A percentile compares a stretch with the other conserved stretches of the same genome.
Conservation (phyloP, 306 rosid genomes). For the Hippophae tibetana region DNA sequence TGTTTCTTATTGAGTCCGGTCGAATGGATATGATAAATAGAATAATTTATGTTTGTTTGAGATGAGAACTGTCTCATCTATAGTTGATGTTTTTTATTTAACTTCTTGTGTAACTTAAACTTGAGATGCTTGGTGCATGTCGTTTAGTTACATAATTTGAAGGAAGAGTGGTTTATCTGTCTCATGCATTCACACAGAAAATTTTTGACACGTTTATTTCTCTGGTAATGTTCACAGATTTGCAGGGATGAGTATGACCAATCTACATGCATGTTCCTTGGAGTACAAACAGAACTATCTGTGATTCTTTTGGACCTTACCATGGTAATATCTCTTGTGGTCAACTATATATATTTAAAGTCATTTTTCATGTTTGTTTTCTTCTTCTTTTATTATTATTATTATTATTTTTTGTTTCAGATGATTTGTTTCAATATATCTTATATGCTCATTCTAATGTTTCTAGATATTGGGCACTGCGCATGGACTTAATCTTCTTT, state of each 20-base stretch:
- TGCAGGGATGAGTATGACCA: conserved; percentile 77
- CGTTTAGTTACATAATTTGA: conserved; percentile 3
- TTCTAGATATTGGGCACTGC: conserved; percentile 78
- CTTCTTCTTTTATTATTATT: too few species aligned
- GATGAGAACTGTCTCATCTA: background rate
- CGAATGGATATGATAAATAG: background rate
- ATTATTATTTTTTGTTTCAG: too few species aligned
- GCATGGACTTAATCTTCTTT: conserved; percentile 78
- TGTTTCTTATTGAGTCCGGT: background rate
- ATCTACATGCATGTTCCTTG: conserved; percentile 68
- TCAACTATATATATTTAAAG: background rate
- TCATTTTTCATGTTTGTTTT: too few species aligned
- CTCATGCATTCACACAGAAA: background rate
- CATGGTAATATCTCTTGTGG: conserved; percentile 48
- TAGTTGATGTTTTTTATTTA: too few species aligned
- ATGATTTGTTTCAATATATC: background rate
- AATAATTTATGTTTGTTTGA: background rate
- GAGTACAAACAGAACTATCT: conserved; percentile 81
- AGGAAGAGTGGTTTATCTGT: conserved; percentile 4
- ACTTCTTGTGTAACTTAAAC: background rate
- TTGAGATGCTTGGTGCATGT: background rate
- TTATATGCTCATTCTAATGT: conserved; percentile 25
- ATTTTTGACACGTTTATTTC: conserved; percentile 6
- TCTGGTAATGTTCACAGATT: conserved; percentile 39
- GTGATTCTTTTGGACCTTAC: conserved; percentile 76